Conservation (phyloP, 1,284 basidiomycete species). For the Irpex rosettiformis region DNA sequence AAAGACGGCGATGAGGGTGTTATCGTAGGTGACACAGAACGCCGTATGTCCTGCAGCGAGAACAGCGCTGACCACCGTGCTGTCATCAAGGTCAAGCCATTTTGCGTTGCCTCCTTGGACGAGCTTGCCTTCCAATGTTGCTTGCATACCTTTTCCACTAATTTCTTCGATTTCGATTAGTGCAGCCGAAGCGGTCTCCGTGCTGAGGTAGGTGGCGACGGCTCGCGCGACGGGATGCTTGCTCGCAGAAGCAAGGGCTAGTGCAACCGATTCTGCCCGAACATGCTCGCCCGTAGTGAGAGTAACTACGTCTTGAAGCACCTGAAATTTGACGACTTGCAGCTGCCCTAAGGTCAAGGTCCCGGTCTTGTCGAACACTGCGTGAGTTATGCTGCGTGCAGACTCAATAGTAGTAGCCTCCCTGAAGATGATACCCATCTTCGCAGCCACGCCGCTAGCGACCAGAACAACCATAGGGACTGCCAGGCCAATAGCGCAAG, state of each 20-base stretch:
- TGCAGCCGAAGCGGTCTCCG: not conserved
- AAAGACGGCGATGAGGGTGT: conserved; percentile 36
- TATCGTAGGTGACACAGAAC: conserved; percentile 33
- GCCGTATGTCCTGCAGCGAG: conserved; percentile 29
- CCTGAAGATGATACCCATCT: conserved; percentile 33
- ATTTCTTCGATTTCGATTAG: conserved; percentile 29
- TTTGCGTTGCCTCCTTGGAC: conserved; percentile 35
- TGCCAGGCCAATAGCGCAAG: conserved; percentile 39
- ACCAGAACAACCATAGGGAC: conserved; percentile 37
- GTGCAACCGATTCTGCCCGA: conserved; percentile 14
- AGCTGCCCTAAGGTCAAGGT: conserved; percentile 38
- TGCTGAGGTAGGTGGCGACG: conserved; percentile 22
- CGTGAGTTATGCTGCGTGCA: conserved; percentile 29
- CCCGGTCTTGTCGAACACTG: conserved; percentile 47
- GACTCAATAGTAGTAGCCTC: conserved; percentile 30
- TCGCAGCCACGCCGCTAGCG: conserved; percentile 32
- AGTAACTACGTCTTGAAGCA: conserved; percentile 19
- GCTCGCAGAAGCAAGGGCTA: conserved; percentile 25
- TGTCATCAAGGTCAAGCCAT: conserved; percentile 27
- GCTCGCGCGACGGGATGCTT: conserved; percentile 34
- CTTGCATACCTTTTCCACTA: conserved; percentile 36
- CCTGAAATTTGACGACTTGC: conserved; percentile 25
- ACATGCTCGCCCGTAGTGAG: conserved; percentile 15
- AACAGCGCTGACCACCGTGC: conserved; percentile 21
- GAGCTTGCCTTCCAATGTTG: conserved; percentile 21